Evolutionary conservation across 2,329 filamentous ascomycete genomes (phyloP), one percentile per base, ranked within the genome.

Genomic region (Penicillium sp.): DNA sequence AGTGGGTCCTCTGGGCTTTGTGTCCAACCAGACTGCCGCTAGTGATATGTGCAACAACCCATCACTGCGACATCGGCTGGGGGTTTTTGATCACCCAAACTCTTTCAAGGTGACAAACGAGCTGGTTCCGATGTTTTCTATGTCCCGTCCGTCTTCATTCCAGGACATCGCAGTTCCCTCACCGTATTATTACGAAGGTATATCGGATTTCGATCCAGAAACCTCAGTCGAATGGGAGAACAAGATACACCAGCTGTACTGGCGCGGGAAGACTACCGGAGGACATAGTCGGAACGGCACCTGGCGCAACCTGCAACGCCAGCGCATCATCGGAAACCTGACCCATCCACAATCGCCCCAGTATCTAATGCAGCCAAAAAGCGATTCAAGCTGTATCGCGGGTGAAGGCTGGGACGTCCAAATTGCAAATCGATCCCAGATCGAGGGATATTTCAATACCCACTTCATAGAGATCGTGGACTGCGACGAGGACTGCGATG

Each of bases 211-310:
- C 33, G 48, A 55, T 2, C 21, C 39, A 5, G 45, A 48, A 9
- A 34, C n/a, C 10, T 24, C 50, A 6, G 32, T 52, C 3, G 17
- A 40, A 2, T 54, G 52, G 54, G 42, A 53, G 19, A 28, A 47
- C 7, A 95, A 95, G 67, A 71, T 77, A 38, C 78, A 81, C 62
- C 78, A 77, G 55, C 76, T 95, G 42, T 95, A 88, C 75, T 95
- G 89, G 89, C 84, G 89, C n/a, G 89, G 89, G n/a, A 89, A 85
- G 13, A 95, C 88, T 0, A 95, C 88, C 0, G 89, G 89, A 26
- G 89, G 88, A 0, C 95, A 88, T 71, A 88, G 84, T 60, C 79
- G 86, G 49, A 80, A 85, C 56, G 88, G 88, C 19, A 86, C 87
- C 4, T 95, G 89, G 89, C 77, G 85, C 52, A 77, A 83, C 2